phyloP scores from a whole-genome alignment of 176 grass and related monocot species.

The Aegilops umbellulata region DNA sequence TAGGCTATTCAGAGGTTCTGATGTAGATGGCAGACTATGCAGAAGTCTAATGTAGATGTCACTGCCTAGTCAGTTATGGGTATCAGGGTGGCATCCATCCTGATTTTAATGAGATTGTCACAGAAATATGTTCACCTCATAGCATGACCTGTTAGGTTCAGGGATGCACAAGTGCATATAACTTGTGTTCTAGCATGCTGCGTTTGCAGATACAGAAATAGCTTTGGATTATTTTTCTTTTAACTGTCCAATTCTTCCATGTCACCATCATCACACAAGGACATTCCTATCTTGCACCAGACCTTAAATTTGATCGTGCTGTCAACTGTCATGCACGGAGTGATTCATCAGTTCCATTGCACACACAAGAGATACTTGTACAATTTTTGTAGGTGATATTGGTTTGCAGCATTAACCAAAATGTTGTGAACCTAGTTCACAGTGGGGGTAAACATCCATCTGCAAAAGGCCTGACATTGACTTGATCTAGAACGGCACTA shows the following conservation, averaged over 20 bases:
- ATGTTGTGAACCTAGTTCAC: background rate
- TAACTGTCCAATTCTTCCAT: background rate
- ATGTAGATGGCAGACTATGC: background rate
- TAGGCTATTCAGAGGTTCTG: background rate
- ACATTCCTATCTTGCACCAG: background rate
- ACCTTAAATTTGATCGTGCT: slow-evolving; percentile 6
- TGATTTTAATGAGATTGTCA: background rate
- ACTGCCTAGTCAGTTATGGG: slow-evolving; percentile 4
- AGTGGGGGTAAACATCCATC: slow-evolving; percentile 1
- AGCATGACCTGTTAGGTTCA: background rate
- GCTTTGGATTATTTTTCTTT: background rate
- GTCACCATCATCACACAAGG: background rate
- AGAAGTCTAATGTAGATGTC: no score
- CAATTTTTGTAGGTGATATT: slow-evolving; percentile 4
- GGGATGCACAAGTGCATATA: background rate
- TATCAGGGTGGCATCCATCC: background rate
- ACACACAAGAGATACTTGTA: background rate
- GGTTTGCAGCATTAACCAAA: background rate
- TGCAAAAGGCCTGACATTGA: background rate
- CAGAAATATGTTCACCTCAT: background rate
- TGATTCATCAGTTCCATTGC: background rate
- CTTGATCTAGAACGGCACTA: background rate
- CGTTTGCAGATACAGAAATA: background rate
- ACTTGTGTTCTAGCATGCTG: background rate
- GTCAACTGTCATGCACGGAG: background rate